These are phyloP conservation scores for Cucumis cinereus DNA, from an alignment of 306 rosid genomes.

Conservation along the genomic window DNA sequence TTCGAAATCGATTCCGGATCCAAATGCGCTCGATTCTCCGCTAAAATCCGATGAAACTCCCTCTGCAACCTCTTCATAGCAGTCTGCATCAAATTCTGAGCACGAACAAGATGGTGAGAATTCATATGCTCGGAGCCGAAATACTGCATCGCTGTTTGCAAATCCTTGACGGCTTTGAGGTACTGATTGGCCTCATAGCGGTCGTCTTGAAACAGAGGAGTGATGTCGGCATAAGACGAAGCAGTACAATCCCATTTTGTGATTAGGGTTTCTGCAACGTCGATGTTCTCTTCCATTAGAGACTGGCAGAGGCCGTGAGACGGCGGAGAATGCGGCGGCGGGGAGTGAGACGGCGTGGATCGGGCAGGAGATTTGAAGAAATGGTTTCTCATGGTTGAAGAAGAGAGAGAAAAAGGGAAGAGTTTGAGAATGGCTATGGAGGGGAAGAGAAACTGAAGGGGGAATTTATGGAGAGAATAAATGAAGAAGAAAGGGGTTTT, in stretches of 20 bases:
- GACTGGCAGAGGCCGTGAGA: conserved; percentile 30
- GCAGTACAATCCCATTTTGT: conserved; percentile 34
- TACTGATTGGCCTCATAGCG: conserved; percentile 53
- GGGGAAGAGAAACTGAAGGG: not conserved
- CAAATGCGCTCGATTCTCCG: conserved; percentile 24
- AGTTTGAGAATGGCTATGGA: not conserved
- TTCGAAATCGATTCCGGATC: conserved; percentile 39
- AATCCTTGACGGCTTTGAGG: conserved; percentile 32
- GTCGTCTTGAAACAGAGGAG: conserved; percentile 34
- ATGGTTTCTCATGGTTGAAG: conserved; percentile 12
- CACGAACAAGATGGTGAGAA: conserved; percentile 29
- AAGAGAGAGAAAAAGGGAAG: too few species aligned
- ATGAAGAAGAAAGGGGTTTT: not conserved
- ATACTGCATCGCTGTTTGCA: conserved; percentile 60
- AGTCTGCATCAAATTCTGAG: conserved; percentile 50
- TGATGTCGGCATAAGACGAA: not conserved
- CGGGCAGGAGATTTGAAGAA: conserved; percentile 19
- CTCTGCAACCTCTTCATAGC: conserved; percentile 58
- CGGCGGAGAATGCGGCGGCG: conserved; percentile 13
- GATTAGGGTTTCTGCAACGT: conserved; percentile 38
- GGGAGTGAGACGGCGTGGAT: conserved; percentile 19
- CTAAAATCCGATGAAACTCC: conserved; percentile 45
- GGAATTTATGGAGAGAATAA: not conserved
- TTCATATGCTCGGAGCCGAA: conserved; percentile 19
- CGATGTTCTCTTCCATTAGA: conserved; percentile 47